Evolutionary conservation across 2,329 filamentous ascomycete species (phyloP), one percentile per base, ranked within the genome.

Genomic region (Botrytis fragariae): DNA sequence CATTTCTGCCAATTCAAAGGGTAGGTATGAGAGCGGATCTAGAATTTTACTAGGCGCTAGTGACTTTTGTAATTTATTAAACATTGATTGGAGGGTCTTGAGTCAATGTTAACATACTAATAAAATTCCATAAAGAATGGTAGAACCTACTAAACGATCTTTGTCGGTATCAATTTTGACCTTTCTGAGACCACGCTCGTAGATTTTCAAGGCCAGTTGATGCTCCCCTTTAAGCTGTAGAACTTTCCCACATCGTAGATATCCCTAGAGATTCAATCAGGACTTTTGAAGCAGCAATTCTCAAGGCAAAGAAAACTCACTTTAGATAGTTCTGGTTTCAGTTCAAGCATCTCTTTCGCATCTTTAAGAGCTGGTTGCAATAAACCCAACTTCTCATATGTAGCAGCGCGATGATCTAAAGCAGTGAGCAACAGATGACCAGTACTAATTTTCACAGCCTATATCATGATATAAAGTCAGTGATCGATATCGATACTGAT

Each of bases 371-470:
- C 81, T 12, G 69, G 70, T 45, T 78, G 75, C 3, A 80, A 70
- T 39, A 79, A 64, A 25, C 76, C 72, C 35, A 81, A 70, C 72
- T 81, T 81, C 74, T 81, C 80, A 71, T 79, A 79, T 45, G 80
- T 76, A n/a, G 80, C 80, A 32, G 80, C 80, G 68, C 81, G 77
- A 77, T 79, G 77, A 72, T 82, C 80, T 39, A 81, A 72, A n/a
- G 80, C 78, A 64, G 75, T 79, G 18, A 81, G 68, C 6, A 79
- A 72, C 25, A 80, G 61, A 74, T 79, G 71, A 18, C 74, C 76
- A 22, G 76, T 77, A 62, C 76, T 79, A 0, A 72, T 73, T 48
- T 76, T 70, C 29, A 80, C 73, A 51, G 78, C 79, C 79, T 81
- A 37, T 44, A 7, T 44, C 42, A 18, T 37, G 62, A 35, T n/a